Percentiles rank a stretch among this genome's conserved stretches.
These are phyloP conservation scores for Colletotrichum sp. DNA, from an alignment of 2,329 filamentous ascomycete genomes.

Conservation along the genomic window DNA sequence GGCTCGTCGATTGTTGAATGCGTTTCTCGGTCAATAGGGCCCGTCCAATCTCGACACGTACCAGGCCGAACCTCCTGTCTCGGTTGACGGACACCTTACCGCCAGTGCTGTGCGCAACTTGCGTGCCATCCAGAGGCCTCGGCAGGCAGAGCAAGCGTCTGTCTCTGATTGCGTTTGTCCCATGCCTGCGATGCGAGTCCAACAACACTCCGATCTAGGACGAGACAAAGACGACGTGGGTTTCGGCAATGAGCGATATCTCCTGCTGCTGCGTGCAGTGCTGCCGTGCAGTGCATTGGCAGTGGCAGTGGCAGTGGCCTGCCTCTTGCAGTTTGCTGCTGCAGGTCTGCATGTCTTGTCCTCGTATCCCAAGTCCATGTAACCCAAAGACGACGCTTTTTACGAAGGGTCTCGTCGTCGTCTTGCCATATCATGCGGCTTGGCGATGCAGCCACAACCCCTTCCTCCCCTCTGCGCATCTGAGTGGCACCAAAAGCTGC, in stretches of 20 bases:
- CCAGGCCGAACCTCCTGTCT: not conserved
- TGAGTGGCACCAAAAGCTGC: not conserved
- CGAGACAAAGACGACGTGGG: not conserved
- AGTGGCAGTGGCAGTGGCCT: not conserved
- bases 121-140: not conserved
- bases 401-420: slow-evolving; percentile 1
- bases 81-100: not conserved
- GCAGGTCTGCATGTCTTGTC: slow-evolving; percentile 7
- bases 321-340: slow-evolving; percentile 4
- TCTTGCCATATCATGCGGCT: slow-evolving; percentile 2
- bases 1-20: not conserved
- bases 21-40: not conserved
- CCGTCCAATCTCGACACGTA: not conserved
- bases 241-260: not conserved
- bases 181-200: not conserved
- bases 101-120: not conserved
- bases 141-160: not conserved
- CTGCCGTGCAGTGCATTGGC: not conserved
- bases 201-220: not conserved
- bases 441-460: slow-evolving; percentile 15
- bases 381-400: slow-evolving; percentile 1
- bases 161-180: not conserved
- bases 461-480: not conserved
- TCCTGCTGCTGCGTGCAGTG: not conserved
- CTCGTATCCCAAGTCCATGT: slow-evolving; percentile 16